These are phyloP conservation scores for Meyerozyma guilliermondii DNA, from an alignment of 1,139 yeast species.

Conservation along the genomic window DNA sequence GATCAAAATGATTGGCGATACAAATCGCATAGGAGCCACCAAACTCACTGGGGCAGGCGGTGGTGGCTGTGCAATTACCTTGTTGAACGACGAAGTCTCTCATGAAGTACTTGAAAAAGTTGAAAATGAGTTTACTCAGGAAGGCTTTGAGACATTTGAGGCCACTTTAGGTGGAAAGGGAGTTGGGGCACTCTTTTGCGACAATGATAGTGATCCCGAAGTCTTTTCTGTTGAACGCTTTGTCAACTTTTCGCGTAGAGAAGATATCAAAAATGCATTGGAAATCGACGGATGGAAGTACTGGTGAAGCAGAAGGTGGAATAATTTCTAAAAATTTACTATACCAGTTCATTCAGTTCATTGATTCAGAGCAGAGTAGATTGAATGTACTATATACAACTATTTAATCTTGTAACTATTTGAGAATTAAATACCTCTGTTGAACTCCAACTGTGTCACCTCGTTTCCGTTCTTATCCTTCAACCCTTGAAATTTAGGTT, in stretches of 20 bases:
- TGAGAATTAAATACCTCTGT: conserved; percentile 82
- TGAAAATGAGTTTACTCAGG: conserved; percentile 25
- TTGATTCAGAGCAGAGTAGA: too few species aligned
- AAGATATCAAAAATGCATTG: conserved; percentile 42
- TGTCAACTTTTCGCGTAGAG: conserved; percentile 30
- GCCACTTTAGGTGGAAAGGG: conserved; percentile 90
- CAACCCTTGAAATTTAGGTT: conserved; percentile 54
- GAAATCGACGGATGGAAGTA: conserved; percentile 55
- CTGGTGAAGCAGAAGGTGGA: conserved; percentile 39
- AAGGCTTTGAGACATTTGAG: conserved; percentile 73
- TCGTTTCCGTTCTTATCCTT: conserved; percentile 60
- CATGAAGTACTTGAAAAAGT: conserved; percentile 25
- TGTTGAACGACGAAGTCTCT: conserved; percentile 50
- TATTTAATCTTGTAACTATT: too few species aligned
- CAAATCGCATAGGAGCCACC: conserved; percentile 69
- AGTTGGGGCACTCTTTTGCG: conserved; percentile 47
- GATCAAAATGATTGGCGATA: conserved; percentile 61
- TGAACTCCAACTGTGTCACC: conserved; percentile 67
- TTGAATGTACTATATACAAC: too few species aligned
- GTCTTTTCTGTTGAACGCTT: conserved; percentile 33
- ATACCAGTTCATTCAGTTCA: too few species aligned
- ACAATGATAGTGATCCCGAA: conserved; percentile 5
- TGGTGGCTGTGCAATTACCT: conserved; percentile 96
- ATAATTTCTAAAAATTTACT: too few species aligned
- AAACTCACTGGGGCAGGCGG: conserved; percentile 99